Evolutionary conservation across 352 stramenopile genomes (phyloP).

Genomic region (Pythium aphanidermatum): DNA sequence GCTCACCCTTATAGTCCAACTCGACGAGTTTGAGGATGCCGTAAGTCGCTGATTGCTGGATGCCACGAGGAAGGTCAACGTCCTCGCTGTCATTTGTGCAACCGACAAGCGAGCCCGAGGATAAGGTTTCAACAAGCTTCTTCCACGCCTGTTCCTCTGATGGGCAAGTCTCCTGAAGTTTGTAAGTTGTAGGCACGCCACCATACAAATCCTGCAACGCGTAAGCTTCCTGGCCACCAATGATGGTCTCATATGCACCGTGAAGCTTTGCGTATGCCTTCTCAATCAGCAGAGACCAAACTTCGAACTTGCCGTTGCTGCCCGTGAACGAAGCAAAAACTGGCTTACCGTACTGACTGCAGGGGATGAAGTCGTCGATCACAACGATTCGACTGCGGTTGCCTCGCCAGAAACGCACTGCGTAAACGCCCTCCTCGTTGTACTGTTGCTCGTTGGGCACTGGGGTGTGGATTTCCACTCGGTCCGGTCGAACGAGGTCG

Average conservation of each 20-base stretch:
- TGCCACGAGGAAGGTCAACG: constrained; percentile 48
- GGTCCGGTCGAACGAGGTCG: constrained; percentile 52
- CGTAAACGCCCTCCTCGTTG: constrained; percentile 86
- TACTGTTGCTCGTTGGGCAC: constrained; percentile 78
- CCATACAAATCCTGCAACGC: constrained; percentile 74
- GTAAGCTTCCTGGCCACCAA: constrained; percentile 80
- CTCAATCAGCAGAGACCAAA: constrained; percentile 92
- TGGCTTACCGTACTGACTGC: constrained; percentile 73
- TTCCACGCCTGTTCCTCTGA: constrained; percentile 59
- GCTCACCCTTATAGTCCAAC: constrained; percentile 49
- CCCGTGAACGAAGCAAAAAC: constrained; percentile 82
- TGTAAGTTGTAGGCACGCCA: constrained; percentile 59
- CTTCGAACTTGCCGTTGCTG: constrained; percentile 81
- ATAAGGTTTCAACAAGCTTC: constrained; percentile 32
- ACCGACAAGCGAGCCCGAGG: constrained; percentile 60
- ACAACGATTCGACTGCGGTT: constrained; percentile 78
- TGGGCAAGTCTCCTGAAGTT: constrained; percentile 54
- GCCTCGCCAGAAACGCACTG: constrained; percentile 80
- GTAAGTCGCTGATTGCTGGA: constrained; percentile 68
- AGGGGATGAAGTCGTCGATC: constrained; percentile 82
- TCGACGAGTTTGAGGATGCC: constrained; percentile 75
- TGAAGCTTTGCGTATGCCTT: constrained; percentile 95
- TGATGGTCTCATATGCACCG: constrained; percentile 86
- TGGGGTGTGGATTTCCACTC: constrained; percentile 41
- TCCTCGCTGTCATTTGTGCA: constrained; percentile 67